phyloP scores from a whole-genome alignment of 768 basidiomycete species.

The Lactarius sanguifluus region DNA sequence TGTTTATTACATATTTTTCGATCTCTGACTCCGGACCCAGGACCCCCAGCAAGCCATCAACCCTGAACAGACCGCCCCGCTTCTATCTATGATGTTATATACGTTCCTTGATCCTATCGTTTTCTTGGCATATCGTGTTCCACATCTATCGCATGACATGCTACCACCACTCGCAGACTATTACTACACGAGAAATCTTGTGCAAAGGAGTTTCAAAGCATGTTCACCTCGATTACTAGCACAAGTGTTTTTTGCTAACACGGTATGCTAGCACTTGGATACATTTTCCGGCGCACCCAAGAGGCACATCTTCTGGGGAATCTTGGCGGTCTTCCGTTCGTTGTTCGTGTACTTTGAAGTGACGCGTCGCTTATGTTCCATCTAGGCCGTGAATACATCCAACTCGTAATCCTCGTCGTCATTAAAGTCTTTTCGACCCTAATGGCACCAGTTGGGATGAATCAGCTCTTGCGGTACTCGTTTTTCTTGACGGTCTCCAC shows the following conservation, averaged over 20 bases:
- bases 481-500: not conserved
- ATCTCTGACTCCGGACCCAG: conserved; percentile 15
- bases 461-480: conserved; percentile 36
- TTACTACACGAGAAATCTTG: conserved; percentile 39
- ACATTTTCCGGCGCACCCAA: not conserved
- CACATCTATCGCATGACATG: conserved; percentile 44
- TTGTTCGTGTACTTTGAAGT: not conserved
- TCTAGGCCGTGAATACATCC: conserved; percentile 24
- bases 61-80: conserved; percentile 37
- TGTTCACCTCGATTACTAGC: conserved; percentile 14
- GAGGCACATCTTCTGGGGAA: conserved; percentile 34
- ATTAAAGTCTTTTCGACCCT: conserved; percentile 30
- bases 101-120: conserved; percentile 56
- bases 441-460: conserved; percentile 36
- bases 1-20: not conserved
- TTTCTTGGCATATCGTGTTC: conserved; percentile 41
- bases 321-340: conserved; percentile 31
- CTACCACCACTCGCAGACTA: conserved; percentile 50
- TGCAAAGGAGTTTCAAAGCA: conserved; percentile 37
- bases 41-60: conserved; percentile 32
- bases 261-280: conserved; percentile 33
- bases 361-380: not conserved
- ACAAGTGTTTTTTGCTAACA: not conserved
- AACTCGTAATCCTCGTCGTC: conserved; percentile 18
- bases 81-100: conserved; percentile 42